phyloP scores from a whole-genome alignment of 768 basidiomycete genomes.

The Amanita subjunquillea region DNA sequence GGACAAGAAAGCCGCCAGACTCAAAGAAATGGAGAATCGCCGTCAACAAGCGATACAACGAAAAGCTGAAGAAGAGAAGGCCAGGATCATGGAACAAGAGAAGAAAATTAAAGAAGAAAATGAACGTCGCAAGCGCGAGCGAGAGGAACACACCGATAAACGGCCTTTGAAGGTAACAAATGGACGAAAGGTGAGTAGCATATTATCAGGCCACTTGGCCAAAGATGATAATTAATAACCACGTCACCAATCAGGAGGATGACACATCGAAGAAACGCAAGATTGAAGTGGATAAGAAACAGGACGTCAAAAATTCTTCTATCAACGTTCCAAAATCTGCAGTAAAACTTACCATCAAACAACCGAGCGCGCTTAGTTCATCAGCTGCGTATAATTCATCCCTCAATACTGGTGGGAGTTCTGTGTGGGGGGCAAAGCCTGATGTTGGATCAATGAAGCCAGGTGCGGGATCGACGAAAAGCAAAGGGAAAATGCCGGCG shows the following conservation, averaged over 20 bases:
- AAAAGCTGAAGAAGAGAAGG: slow-evolving; percentile 73
- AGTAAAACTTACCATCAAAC: slow-evolving; percentile 32
- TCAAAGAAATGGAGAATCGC: slow-evolving; percentile 77
- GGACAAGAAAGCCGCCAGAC: slow-evolving; percentile 64
- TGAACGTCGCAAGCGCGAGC: slow-evolving; percentile 73
- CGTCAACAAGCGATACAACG: slow-evolving; percentile 61
- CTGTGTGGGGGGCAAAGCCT: slow-evolving; percentile 20
- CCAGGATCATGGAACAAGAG: slow-evolving; percentile 54
- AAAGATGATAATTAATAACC: background rate
- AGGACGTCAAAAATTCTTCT: slow-evolving; percentile 44
- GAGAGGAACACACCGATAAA: slow-evolving; percentile 69
- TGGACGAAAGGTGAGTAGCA: slow-evolving; percentile 43
- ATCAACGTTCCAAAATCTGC: slow-evolving; percentile 43
- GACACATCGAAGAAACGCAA: slow-evolving; percentile 68
- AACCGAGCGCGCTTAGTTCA: slow-evolving; percentile 24
- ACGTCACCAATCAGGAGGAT: slow-evolving; percentile 38
- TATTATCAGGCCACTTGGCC: background rate
- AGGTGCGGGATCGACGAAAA: slow-evolving; percentile 20
- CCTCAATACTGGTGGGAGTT: slow-evolving; percentile 16
- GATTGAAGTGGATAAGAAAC: slow-evolving; percentile 48
- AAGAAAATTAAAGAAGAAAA: slow-evolving; percentile 62
- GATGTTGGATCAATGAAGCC: slow-evolving; percentile 24
- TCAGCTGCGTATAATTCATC: slow-evolving; percentile 30
- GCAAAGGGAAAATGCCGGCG: slow-evolving; percentile 36
- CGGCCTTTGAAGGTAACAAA: slow-evolving; percentile 38